Percentiles rank a stretch among this genome's conserved stretches.
These are phyloP conservation scores for Xylariaceae sp. DNA, from an alignment of 2,329 filamentous ascomycete species.

Conservation along the genomic window DNA sequence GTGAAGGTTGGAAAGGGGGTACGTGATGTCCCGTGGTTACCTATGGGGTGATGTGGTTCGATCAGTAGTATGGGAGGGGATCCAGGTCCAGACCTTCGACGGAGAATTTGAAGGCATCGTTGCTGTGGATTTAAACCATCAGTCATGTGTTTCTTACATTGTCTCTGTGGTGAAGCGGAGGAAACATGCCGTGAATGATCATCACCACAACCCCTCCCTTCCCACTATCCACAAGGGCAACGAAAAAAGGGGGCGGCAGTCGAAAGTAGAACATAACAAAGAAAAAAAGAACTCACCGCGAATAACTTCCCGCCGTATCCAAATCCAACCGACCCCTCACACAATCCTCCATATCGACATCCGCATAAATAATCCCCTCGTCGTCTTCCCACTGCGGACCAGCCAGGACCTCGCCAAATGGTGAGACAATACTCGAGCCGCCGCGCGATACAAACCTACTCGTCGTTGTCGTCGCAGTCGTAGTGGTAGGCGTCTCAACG, in stretches of 20 bases:
- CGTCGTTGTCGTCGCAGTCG: neutral
- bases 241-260: neutral
- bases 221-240: neutral
- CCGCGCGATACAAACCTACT: slow-evolving; percentile 59
- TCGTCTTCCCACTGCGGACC: slow-evolving; percentile 82
- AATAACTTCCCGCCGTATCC: slow-evolving; percentile 82
- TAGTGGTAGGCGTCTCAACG: slow-evolving; percentile 18
- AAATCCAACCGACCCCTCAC: slow-evolving; percentile 74
- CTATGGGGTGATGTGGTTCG: too few relatives aligned
- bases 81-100: slow-evolving; percentile 55
- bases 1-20: too few relatives aligned
- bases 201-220: neutral
- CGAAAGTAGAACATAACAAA: neutral
- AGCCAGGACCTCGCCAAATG: slow-evolving; percentile 70
- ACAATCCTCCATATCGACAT: slow-evolving; percentile 86
- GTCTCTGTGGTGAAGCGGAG: too few relatives aligned
- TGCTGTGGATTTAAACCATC: slow-evolving; percentile 33
- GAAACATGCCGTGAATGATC: neutral
- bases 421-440: slow-evolving; percentile 76
- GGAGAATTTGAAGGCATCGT: slow-evolving; percentile 57
- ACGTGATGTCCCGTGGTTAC: too few relatives aligned
- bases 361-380: slow-evolving; percentile 59
- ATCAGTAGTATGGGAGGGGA: slow-evolving; percentile 47
- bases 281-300: slow-evolving; percentile 48
- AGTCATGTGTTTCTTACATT: slow-evolving; percentile 1